Conservation (phyloP, 805 yeast genomes). For the Grigorovia transvaalensis region DNA sequence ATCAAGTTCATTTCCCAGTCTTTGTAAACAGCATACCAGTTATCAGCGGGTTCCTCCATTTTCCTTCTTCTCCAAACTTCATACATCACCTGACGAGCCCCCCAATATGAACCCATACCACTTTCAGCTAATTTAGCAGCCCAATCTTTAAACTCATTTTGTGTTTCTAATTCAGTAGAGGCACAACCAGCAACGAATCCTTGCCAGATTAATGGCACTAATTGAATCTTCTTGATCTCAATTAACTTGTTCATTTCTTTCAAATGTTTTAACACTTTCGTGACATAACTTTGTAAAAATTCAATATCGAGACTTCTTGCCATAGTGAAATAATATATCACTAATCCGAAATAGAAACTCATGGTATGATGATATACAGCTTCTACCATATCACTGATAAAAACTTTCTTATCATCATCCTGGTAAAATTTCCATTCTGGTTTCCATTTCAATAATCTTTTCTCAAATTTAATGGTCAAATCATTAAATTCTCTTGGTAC, state of each 20-base stretch:
- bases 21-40: conserved; percentile 69
- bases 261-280: conserved; percentile 50
- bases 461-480: conserved; percentile 32
- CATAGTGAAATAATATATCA: conserved; percentile 61
- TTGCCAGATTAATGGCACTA: conserved; percentile 78
- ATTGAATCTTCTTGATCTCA: conserved; percentile 38
- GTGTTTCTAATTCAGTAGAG: conserved; percentile 47
- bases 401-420: conserved; percentile 15
- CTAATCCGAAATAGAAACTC: conserved; percentile 65
- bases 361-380: conserved; percentile 71
- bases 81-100: conserved; percentile 71
- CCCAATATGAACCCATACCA: conserved; percentile 76
- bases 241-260: conserved; percentile 51
- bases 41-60: conserved; percentile 45
- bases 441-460: conserved; percentile 51
- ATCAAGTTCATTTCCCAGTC: conserved; percentile 83
- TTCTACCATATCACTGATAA: conserved; percentile 37
- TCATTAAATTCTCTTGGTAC: conserved; percentile 18
- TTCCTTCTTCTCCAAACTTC: conserved; percentile 77
- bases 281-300: conserved; percentile 52
- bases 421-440: conserved; percentile 59
- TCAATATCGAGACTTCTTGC: conserved; percentile 45
- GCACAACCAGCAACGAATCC: conserved; percentile 85
- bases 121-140: conserved; percentile 36
- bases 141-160: conserved; percentile 64